Percentiles rank a stretch among this genome's conserved stretches.
These are phyloP conservation scores for Candida corydali DNA, from an alignment of 805 yeast species.

Conservation along the genomic window DNA sequence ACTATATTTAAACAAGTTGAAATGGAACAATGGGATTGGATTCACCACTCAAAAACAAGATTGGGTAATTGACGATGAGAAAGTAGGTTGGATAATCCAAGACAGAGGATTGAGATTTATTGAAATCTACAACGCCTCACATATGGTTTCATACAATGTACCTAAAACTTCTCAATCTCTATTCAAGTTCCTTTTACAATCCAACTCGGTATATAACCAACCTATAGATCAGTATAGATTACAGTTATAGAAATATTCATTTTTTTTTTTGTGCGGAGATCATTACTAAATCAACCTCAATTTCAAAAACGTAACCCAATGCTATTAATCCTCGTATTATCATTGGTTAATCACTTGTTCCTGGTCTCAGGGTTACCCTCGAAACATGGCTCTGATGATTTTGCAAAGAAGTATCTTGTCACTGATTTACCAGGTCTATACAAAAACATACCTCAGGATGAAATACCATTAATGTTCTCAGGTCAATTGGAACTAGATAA, in stretches of 20 bases:
- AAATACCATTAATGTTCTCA: constrained; percentile 54
- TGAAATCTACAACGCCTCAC: constrained; percentile 72
- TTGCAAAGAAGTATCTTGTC: constrained; percentile 21
- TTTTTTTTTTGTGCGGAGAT: too few species aligned
- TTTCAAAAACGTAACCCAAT: too few species aligned
- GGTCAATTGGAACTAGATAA: constrained; percentile 61
- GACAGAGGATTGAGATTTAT: constrained; percentile 76
- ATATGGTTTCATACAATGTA: constrained; percentile 89
- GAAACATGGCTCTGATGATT: constrained; percentile 7
- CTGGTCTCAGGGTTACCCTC: constrained; percentile 10
- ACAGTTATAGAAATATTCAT: too few species aligned
- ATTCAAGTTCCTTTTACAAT: too few species aligned
- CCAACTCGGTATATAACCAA: too few species aligned
- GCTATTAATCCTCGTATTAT: too few species aligned
- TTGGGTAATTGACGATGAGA: constrained; percentile 44
- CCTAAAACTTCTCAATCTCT: constrained; percentile 70
- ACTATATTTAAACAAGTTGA: constrained; percentile 54
- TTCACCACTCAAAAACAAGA: constrained; percentile 23
- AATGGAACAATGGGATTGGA: constrained; percentile 64
- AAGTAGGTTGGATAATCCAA: constrained; percentile 35
- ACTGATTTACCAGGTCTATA: constrained; percentile 35
- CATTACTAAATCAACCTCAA: too few species aligned
- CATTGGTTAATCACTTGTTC: too few species aligned
- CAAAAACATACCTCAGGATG: constrained; percentile 24
- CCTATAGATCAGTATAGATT: too few species aligned